These are phyloP conservation scores for Pseudogymnoascus sp. DNA, from an alignment of 2,329 filamentous ascomycete species.

Conservation along the genomic window DNA sequence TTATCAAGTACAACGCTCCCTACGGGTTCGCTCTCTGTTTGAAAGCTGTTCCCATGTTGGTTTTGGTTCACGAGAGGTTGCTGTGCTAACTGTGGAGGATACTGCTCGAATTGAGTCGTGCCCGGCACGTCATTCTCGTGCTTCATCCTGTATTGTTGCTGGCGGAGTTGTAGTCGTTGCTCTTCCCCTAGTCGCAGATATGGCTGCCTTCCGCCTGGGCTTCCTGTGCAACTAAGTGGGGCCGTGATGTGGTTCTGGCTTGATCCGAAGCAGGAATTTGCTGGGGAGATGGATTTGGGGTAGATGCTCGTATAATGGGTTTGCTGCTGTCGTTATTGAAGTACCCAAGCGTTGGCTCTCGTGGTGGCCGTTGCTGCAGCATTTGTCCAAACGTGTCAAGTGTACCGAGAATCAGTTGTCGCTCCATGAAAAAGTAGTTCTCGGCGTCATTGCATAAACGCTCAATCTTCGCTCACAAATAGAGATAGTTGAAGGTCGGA, in stretches of 20 bases:
- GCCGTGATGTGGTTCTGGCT: slow-evolving; percentile 20
- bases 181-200: slow-evolving; percentile 21
- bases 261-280: slow-evolving; percentile 14
- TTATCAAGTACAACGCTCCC: slow-evolving; percentile 22
- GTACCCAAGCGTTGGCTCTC: slow-evolving; percentile 25
- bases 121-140: slow-evolving; percentile 27
- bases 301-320: slow-evolving; percentile 7
- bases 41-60: background rate
- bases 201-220: slow-evolving; percentile 25
- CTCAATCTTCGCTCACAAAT: background rate
- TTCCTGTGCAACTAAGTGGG: slow-evolving; percentile 24
- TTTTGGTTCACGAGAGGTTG: background rate
- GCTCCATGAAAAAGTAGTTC: background rate
- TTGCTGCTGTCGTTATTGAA: slow-evolving; percentile 19
- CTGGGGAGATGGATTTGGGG: slow-evolving; percentile 13
- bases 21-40: background rate
- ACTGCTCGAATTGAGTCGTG: slow-evolving; percentile 30
- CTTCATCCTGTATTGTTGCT: slow-evolving; percentile 29
- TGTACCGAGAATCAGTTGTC: background rate
- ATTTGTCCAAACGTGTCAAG: slow-evolving; percentile 10
- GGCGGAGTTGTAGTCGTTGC: slow-evolving; percentile 5
- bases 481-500: background rate
- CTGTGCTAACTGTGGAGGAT: slow-evolving; percentile 16
- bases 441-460: background rate
- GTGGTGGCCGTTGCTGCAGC: slow-evolving; percentile 15